phyloP scores from a whole-genome alignment of 2,329 filamentous ascomycete genomes.

The Dactylellina sp. region DNA sequence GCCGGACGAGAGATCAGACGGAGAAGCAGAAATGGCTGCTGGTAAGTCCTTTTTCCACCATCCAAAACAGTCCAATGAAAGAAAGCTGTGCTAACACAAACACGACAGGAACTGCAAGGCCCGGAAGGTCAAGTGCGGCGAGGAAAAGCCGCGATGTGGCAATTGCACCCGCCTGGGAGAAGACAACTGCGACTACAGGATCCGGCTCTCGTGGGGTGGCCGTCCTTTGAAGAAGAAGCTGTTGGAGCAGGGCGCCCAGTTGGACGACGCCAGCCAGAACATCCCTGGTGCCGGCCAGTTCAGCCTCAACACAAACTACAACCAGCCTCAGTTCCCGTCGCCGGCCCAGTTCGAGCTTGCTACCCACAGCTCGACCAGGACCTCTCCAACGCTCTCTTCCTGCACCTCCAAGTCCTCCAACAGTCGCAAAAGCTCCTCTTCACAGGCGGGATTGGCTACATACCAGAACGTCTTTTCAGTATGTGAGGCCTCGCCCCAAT shows the following conservation, averaged over 20 bases:
- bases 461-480: conserved; percentile 57
- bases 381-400: conserved; percentile 50
- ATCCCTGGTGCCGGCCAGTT: conserved; percentile 61
- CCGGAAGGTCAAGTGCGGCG: conserved; percentile 61
- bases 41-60: conserved; percentile 54
- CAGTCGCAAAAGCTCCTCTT: conserved; percentile 51
- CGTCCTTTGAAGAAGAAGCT: conserved; percentile 61
- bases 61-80: not conserved
- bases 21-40: conserved; percentile 60
- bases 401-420: conserved; percentile 53
- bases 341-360: conserved; percentile 60
- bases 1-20: conserved; percentile 60
- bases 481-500: conserved; percentile 56
- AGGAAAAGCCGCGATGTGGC: conserved; percentile 61
- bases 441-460: conserved; percentile 56
- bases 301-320: conserved; percentile 59
- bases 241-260: conserved; percentile 59
- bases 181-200: conserved; percentile 61
- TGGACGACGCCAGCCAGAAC: conserved; percentile 61
- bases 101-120: conserved; percentile 61
- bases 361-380: conserved; percentile 53
- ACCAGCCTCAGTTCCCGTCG: conserved; percentile 59
- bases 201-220: conserved; percentile 61
- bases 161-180: conserved; percentile 61
- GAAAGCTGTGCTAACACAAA: conserved; percentile 45